Conservation (phyloP, 495 filamentous ascomycete genomes). For the Xylaria cubensis region DNA sequence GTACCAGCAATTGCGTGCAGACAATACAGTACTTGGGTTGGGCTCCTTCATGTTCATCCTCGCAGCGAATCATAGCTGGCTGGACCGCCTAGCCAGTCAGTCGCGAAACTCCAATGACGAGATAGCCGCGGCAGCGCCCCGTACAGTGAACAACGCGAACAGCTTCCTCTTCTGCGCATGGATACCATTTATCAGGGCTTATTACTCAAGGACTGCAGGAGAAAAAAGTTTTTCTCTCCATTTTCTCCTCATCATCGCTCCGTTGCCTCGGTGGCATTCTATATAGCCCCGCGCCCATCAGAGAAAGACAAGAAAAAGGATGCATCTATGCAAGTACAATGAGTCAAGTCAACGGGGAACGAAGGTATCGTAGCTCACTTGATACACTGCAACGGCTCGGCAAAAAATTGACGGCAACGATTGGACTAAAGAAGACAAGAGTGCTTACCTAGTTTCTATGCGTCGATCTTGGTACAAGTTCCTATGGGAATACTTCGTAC, state of each 20-base stretch:
- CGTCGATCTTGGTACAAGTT: neutral
- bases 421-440: neutral
- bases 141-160: slow-evolving; percentile 13
- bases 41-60: neutral
- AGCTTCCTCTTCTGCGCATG: neutral
- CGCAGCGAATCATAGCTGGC: slow-evolving; percentile 2
- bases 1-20: slow-evolving; percentile 3
- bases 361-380: neutral
- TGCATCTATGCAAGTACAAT: neutral
- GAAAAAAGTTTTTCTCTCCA: neutral
- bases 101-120: slow-evolving; percentile 9
- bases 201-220: slow-evolving; percentile 14
- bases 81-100: neutral
- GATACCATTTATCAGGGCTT: neutral
- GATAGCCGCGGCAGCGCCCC: slow-evolving; percentile 20
- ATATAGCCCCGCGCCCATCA: neutral
- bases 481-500: neutral
- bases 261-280: slow-evolving; percentile 6
- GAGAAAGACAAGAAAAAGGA: neutral
- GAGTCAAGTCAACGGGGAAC: neutral
- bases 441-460: neutral
- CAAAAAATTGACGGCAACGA: neutral
- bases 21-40: neutral
- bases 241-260: neutral
- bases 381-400: neutral